These are phyloP conservation scores for Cladosporium sp. DNA, from an alignment of 2,329 filamentous ascomycete species.

Conservation along the genomic window DNA sequence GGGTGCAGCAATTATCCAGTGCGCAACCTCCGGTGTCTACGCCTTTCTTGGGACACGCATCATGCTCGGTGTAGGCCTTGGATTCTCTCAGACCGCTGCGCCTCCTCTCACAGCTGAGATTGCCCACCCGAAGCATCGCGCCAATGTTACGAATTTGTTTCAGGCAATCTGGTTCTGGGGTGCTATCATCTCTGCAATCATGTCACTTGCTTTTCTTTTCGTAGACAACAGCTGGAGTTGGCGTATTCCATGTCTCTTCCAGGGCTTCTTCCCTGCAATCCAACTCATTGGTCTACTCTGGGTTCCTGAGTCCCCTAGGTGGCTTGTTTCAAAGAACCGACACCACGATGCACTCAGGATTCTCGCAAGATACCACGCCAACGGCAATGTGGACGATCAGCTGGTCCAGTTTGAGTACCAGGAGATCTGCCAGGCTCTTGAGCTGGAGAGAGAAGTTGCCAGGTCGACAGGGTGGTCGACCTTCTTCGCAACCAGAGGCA, in stretches of 20 bases:
- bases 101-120: slow-evolving; percentile 19
- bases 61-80: slow-evolving; percentile 19
- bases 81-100: slow-evolving; percentile 15
- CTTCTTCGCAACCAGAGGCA: slow-evolving; percentile 24
- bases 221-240: slow-evolving; percentile 22
- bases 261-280: slow-evolving; percentile 21
- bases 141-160: slow-evolving; percentile 20
- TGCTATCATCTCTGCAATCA: slow-evolving; percentile 22
- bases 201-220: slow-evolving; percentile 22
- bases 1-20: slow-evolving; percentile 34
- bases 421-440: slow-evolving; percentile 56
- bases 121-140: slow-evolving; percentile 19
- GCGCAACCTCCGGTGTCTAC: slow-evolving; percentile 24
- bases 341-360: slow-evolving; percentile 26
- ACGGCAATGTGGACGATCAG: slow-evolving; percentile 42
- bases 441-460: slow-evolving; percentile 49
- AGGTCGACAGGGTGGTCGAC: slow-evolving; percentile 28
- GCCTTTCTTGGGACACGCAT: slow-evolving; percentile 22
- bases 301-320: slow-evolving; percentile 25
- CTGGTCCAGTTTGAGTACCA: slow-evolving; percentile 57
- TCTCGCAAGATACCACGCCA: slow-evolving; percentile 40
- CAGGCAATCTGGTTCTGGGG: slow-evolving; percentile 23
- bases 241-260: slow-evolving; percentile 24
- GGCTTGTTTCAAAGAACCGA: slow-evolving; percentile 20
- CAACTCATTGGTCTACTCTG: slow-evolving; percentile 20